phyloP scores from a whole-genome alignment of 371 early-diverging fungal species.

The Syncephalastrum racemosum region DNA sequence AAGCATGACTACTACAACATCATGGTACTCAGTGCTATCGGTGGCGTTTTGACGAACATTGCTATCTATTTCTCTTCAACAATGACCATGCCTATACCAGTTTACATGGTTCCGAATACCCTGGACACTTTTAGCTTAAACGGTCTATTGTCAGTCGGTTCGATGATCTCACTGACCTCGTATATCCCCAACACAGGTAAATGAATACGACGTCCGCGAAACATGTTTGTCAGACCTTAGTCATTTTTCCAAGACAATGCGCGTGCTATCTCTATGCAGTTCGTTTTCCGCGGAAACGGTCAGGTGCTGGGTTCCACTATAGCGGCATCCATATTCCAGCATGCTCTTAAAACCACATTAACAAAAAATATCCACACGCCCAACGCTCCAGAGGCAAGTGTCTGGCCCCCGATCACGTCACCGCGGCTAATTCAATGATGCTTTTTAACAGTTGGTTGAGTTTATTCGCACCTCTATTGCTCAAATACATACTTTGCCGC shows the following conservation, averaged over 20 bases:
- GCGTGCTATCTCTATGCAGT: slow-evolving; percentile 7
- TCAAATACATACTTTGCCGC: slow-evolving; percentile 5
- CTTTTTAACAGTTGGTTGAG: slow-evolving; percentile 1
- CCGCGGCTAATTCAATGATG: no score
- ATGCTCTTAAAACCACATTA: slow-evolving; percentile 5
- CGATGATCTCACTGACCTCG: no score
- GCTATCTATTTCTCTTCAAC: no score
- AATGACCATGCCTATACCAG: no score
- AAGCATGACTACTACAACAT: no score
- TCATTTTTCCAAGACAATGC: slow-evolving; percentile 6
- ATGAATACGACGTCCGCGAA: no score
- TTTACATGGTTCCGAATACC: no score
- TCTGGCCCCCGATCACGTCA: not conserved
- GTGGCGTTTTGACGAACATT: no score
- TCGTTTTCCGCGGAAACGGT: slow-evolving; percentile 6
- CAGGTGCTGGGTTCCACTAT: slow-evolving; percentile 4
- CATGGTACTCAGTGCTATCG: no score
- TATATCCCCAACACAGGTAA: no score
- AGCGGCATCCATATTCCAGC: slow-evolving; percentile 7
- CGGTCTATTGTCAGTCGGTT: no score
- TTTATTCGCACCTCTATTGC: slow-evolving; percentile 10
- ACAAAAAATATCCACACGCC: not conserved
- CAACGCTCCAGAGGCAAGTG: slow-evolving; percentile 3
- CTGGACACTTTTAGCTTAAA: no score
- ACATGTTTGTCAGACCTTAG: not conserved